phyloP scores from a whole-genome alignment of 2,329 filamentous ascomycete genomes.

The Tolypocladium ophioglossoides region DNA sequence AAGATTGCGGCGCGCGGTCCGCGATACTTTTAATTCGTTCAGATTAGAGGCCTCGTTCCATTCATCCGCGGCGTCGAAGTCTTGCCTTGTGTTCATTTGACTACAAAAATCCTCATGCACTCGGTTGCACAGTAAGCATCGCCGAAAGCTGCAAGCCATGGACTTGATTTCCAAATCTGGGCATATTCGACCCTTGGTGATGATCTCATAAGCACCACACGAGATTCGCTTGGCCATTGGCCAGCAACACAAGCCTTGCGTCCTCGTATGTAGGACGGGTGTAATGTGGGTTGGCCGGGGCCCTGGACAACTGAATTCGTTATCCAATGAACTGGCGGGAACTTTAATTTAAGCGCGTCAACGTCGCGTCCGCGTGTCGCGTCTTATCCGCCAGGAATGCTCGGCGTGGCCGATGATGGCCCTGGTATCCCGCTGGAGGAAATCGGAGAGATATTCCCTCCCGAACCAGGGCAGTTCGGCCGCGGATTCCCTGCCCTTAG shows the following conservation, averaged over 20 bases:
- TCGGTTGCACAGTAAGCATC: neutral
- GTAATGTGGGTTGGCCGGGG: no score
- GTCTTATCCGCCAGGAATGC: neutral
- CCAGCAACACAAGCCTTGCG: no score
- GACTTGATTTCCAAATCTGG: neutral
- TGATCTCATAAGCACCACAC: neutral
- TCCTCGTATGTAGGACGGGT: no score
- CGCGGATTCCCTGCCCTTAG: neutral
- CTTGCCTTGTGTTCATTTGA: neutral
- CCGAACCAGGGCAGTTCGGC: neutral
- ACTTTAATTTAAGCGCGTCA: neutral
- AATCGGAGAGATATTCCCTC: neutral
- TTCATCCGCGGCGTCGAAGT: neutral
- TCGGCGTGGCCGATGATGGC: neutral
- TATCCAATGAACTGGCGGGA: neutral
- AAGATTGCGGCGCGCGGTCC: neutral
- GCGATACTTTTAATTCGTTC: neutral
- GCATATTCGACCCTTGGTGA: neutral
- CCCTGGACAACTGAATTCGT: no score
- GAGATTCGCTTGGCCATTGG: neutral
- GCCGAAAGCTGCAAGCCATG: neutral
- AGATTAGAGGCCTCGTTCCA: no score
- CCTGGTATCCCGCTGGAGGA: no score
- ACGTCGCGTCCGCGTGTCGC: neutral
- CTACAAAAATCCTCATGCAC: neutral